A percentile compares a stretch with the other conserved stretches of the same genome.
phyloP scores from a whole-genome alignment of 768 basidiomycete species.

The Pseudohyphozyma bogoriensis region DNA sequence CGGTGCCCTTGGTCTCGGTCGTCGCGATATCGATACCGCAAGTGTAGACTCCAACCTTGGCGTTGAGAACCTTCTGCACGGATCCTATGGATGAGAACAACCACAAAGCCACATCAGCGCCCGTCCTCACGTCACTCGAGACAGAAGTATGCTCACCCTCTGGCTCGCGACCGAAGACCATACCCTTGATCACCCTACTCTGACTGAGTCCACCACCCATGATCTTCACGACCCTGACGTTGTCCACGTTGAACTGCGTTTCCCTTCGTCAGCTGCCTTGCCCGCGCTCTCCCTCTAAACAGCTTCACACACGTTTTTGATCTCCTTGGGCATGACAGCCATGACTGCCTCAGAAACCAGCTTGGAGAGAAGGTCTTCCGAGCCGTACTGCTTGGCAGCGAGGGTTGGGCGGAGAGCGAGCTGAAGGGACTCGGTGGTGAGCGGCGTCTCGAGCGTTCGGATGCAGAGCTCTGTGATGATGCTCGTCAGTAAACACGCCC shows the following conservation, averaged over 20 bases:
- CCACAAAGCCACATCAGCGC: background rate
- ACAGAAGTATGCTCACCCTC: constrained; percentile 53
- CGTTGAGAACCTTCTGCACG: constrained; percentile 69
- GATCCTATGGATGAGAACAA: constrained; percentile 45
- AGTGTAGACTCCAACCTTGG: constrained; percentile 93
- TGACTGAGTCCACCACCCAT: constrained; percentile 81
- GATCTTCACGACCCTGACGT: constrained; percentile 96
- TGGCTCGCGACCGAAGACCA: constrained; percentile 95
- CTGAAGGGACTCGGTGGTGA: constrained; percentile 58
- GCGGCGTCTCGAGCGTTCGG: constrained; percentile 58
- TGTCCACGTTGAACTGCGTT: constrained; percentile 88
- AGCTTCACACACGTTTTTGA: constrained; percentile 41
- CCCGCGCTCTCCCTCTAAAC: constrained; percentile 2
- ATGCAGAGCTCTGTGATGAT: constrained; percentile 50
- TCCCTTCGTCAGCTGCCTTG: no score
- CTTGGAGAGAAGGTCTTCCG: constrained; percentile 66
- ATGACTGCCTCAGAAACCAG: constrained; percentile 90
- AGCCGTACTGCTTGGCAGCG: constrained; percentile 94
- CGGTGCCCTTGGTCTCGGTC: constrained; percentile 98
- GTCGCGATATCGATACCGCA: constrained; percentile 85
- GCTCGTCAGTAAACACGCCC: background rate
- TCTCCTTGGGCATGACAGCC: constrained; percentile 60
- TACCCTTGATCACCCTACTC: constrained; percentile 85
- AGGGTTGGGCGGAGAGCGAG: constrained; percentile 80
- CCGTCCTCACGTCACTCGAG: background rate